Evolutionary conservation across 2,329 filamentous ascomycete species (phyloP), one percentile per base, ranked within the genome.

Genomic region (Talaromyces rugulosus): DNA sequence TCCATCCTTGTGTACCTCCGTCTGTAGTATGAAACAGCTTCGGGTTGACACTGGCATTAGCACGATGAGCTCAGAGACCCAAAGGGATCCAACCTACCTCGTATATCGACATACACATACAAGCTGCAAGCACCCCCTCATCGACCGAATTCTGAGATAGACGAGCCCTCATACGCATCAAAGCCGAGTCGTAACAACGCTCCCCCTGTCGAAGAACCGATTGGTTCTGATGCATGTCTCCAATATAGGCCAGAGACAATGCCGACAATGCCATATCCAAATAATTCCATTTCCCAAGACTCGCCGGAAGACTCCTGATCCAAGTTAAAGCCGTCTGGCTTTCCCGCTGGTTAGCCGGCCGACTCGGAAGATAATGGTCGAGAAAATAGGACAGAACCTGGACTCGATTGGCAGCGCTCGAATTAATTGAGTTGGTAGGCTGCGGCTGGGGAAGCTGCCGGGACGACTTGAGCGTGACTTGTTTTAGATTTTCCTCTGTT

Each of bases 41-140:
- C 12, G 8, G 34, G 27, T 52, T 50, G 31, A 50, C 2, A 56
- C 33, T 36, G 3, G 16, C 5, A 47, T 42, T 30, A 23, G 50
- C 18, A 30, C 9, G 14, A n/a, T 0, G 2, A 6, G 9, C 27
- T 31, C 28, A 16, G 12, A 4, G 27, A 14, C 11, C 2, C 9
- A 23, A 33, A 40, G n/a, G 36, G 14, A 40, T n/a, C 36, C 8
- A 53, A 59, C 61, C 4, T 12, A 62, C 61, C 53, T 62, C 61
- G 34, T 62, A 62, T 14, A 62, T 62, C 27, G 61, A 62, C 61
- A 62, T 56, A 34, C 61, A 59, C 31, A 62, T 59, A 44, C 61
- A 62, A 30, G 56, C 42, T 36, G 61, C 61, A 28, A 62, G 57
- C 23, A 62, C 42, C 5, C 61, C 61, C 27, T 62, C 61, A 34